These are phyloP conservation scores for Pachysolen tannophilus DNA, from an alignment of 805 yeast genomes.

Conservation along the genomic window DNA sequence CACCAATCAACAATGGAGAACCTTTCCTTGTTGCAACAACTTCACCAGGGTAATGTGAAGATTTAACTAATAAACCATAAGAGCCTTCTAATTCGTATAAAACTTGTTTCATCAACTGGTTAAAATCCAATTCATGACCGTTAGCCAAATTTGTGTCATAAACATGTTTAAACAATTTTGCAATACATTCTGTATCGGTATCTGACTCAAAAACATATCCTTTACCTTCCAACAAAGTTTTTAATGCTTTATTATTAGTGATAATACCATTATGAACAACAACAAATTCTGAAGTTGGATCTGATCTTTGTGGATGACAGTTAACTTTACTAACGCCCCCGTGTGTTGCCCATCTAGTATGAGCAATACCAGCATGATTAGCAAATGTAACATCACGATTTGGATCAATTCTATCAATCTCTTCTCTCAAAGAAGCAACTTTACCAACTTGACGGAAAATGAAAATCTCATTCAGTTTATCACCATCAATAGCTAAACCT, in stretches of 20 bases:
- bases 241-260: conserved; percentile 89
- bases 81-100: conserved; percentile 94
- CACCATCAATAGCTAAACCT: conserved; percentile 94
- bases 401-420: conserved; percentile 42
- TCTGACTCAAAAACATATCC: conserved; percentile 84
- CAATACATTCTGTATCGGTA: conserved; percentile 97
- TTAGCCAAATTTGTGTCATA: conserved; percentile 70
- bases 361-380: conserved; percentile 94
- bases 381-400: conserved; percentile 60
- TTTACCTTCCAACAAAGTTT: conserved; percentile 68
- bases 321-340: conserved; percentile 82
- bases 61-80: conserved; percentile 89
- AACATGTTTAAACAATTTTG: conserved; percentile 85
- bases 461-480: conserved; percentile 58
- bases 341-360: conserved; percentile 99
- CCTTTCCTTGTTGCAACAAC: conserved; percentile 97
- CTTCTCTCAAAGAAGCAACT: conserved; percentile 70
- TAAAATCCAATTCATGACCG: conserved; percentile 78
- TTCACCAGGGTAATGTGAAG: conserved; percentile 90
- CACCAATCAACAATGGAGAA: conserved; percentile 95
- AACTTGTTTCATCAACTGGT: conserved; percentile 87
- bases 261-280: conserved; percentile 98
- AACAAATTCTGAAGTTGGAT: conserved; percentile 71
- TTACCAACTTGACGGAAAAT: conserved; percentile 87
- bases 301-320: conserved; percentile 97